A percentile compares a stretch with the other conserved stretches of the same genome.
These are phyloP conservation scores for Cytospora paraplurivora DNA, from an alignment of 2,329 filamentous ascomycete species.

Conservation along the genomic window DNA sequence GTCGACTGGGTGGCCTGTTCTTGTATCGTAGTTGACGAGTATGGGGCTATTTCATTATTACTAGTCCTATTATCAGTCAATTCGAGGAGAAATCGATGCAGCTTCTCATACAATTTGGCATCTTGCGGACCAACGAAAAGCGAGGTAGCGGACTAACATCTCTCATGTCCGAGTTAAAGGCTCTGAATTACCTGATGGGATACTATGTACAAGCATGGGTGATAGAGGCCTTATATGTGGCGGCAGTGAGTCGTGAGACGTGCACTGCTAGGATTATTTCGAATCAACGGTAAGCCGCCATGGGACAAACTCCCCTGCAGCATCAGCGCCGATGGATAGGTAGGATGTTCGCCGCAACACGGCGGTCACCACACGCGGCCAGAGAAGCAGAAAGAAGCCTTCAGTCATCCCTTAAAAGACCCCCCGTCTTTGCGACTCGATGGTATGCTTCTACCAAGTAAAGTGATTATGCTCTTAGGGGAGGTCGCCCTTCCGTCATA, in stretches of 20 bases:
- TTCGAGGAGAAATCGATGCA: no score
- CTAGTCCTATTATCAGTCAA: no score
- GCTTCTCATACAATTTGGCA: no score
- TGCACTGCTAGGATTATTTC: no score
- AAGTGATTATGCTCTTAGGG: background rate
- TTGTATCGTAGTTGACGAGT: background rate
- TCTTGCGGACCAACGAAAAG: no score
- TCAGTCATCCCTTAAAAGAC: background rate
- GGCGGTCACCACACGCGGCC: background rate
- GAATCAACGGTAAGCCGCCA: background rate
- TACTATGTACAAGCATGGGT: no score
- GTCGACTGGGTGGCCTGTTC: conserved; percentile 46
- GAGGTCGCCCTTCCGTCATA: background rate
- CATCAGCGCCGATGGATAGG: background rate
- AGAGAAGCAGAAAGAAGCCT: conserved; percentile 3
- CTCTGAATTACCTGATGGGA: no score
- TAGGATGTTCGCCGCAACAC: background rate
- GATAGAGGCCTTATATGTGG: no score
- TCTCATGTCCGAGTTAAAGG: no score
- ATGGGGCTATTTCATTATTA: background rate
- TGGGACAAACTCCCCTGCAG: background rate
- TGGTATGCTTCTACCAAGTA: conserved; percentile 12
- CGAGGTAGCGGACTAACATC: no score
- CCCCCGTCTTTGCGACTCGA: background rate
- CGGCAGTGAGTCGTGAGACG: no score